Evolutionary conservation across 306 rosid species (phyloP), one percentile per base, ranked within the genome.

Genomic region (Parietaria judaica): DNA sequence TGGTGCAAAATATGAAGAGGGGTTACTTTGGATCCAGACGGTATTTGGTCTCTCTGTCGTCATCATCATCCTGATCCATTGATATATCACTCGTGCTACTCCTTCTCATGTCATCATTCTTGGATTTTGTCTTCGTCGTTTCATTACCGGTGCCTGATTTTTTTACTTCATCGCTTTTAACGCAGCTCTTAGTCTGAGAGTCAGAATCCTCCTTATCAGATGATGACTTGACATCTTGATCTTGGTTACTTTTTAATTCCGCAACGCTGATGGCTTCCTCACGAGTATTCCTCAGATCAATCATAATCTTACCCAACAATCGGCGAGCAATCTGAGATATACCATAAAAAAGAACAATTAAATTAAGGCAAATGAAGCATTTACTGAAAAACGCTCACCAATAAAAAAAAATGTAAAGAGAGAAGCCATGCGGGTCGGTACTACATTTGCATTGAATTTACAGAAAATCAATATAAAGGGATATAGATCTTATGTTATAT

Each of bases 231-330:
- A 76, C 61, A 36, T 51, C 36, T 36, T 78, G 69, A 31, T 88
- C 96, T 52, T 82, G 94, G 64, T 63, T 77, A 60, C 83, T 72
- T 83, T 86, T 92, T 58, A 84, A 77, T 66, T 86, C 98, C 8
- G 92, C 88, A 69, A 92, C 95, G 58, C 80, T 78, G 72, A 88
- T 80, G 68, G 99, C 99, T 82, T 92, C 99, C 74, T 92, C 99
- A 46, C 90, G 90, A 62, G 99, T 86, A 70, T 92, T 92, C 74
- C 96, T 79, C 81, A 92, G 69, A 77, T 92, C 99, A 67, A 92
- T 92, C 85, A 92, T 58, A 67, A 92, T 70, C 74, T 92, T 92
- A 46, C 99, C 99, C 87, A 92, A 72, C 69, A 92, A 70, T 74
- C 99, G 95, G 51, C 99, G 99, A 64, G 99, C 99, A 61, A 92